phyloP scores from a whole-genome alignment of 2,329 filamentous ascomycete genomes.

The Tetracladium maxilliforme region DNA sequence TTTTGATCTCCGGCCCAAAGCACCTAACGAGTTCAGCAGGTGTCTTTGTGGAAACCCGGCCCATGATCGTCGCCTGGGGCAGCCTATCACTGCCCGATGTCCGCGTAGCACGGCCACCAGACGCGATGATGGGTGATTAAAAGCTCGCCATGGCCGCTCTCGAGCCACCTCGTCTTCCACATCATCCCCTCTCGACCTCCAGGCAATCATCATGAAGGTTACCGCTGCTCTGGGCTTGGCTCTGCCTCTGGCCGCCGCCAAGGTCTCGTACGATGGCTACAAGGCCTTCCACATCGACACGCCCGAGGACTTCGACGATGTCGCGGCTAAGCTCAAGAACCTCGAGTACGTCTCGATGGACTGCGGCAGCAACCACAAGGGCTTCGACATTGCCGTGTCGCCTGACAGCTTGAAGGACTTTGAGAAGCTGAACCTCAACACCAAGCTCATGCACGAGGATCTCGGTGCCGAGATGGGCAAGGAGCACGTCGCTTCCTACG shows the following conservation, averaged over 20 bases:
- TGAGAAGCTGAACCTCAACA: slow-evolving; percentile 17
- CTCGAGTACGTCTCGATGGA: slow-evolving; percentile 19
- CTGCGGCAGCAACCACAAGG: slow-evolving; percentile 7
- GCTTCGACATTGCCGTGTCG: slow-evolving; percentile 24
- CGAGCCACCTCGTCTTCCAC: no score
- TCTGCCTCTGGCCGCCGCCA: slow-evolving; percentile 4
- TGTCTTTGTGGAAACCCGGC: no score
- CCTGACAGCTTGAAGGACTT: slow-evolving; percentile 21
- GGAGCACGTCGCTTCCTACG: slow-evolving; percentile 6
- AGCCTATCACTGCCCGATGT: no score
- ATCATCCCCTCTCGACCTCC: no score
- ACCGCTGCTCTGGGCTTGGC: no score
- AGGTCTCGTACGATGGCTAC: slow-evolving; percentile 22
- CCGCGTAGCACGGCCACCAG: no score
- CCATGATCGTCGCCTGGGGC: no score
- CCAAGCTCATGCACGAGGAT: slow-evolving; percentile 23
- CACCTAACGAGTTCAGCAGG: no score
- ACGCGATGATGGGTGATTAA: no score
- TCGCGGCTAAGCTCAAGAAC: slow-evolving; percentile 17
- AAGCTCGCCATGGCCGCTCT: no score
- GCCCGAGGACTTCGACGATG: slow-evolving; percentile 13
- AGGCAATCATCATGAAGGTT: no score
- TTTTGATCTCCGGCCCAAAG: no score
- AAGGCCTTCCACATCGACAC: slow-evolving; percentile 22
- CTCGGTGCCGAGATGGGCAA: slow-evolving; percentile 26